Evolutionary conservation across 2,329 filamentous ascomycete species (phyloP).

Genomic region (Ilyonectria mors-panacis): DNA sequence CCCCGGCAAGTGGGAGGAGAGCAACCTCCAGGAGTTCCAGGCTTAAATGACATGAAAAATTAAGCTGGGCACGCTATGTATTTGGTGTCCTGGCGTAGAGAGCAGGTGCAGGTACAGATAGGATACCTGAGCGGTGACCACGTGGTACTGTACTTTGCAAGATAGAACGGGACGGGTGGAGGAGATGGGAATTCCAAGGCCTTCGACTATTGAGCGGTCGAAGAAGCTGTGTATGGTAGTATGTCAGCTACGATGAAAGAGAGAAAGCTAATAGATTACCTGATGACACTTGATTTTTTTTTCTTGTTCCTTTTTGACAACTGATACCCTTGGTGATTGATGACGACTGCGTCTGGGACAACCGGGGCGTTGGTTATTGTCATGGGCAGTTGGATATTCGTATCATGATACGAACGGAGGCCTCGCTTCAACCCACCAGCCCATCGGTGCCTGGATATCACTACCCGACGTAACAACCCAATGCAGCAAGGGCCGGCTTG

Average conservation of each 20-base stretch:
- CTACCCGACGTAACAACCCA: neutral
- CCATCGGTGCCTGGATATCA: neutral
- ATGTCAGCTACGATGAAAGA: conserved; percentile 49
- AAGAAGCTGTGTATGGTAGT: conserved; percentile 49
- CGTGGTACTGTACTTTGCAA: conserved; percentile 54
- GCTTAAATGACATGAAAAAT: conserved; percentile 56
- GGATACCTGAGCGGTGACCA: conserved; percentile 44
- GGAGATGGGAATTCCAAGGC: conserved; percentile 45
- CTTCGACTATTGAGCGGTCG: conserved; percentile 40
- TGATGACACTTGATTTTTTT: conserved; percentile 43
- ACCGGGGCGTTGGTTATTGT: neutral
- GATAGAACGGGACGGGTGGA: conserved; percentile 50
- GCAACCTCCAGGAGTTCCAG: conserved; percentile 73
- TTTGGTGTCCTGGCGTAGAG: conserved; percentile 33
- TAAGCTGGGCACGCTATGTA: conserved; percentile 12
- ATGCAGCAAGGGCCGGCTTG: neutral
- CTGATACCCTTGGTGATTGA: neutral
- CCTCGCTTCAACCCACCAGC: neutral
- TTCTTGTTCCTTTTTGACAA: neutral
- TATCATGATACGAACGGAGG: neutral
- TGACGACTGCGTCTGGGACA: neutral
- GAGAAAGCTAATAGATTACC: conserved; percentile 49
- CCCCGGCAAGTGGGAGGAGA: conserved; percentile 75
- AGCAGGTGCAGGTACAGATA: conserved; percentile 42
- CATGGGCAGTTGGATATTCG: neutral